Conservation (phyloP, 2,329 filamentous ascomycete species). For the Pseudogymnoascus sp. region DNA sequence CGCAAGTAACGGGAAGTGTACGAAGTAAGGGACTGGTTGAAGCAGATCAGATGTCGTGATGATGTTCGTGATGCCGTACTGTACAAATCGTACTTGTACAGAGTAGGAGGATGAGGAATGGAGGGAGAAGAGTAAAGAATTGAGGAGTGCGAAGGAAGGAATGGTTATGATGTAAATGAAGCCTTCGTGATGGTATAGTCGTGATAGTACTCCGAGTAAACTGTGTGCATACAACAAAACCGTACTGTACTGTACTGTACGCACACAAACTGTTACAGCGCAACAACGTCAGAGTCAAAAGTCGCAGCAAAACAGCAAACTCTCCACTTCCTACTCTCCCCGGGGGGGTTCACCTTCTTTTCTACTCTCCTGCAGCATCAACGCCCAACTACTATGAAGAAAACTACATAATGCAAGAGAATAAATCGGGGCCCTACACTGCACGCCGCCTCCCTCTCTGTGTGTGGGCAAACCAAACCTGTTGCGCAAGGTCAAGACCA, state of each 20-base stretch:
- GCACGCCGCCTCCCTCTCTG: too few relatives aligned
- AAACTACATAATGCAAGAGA: background rate
- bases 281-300: background rate
- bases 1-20: background rate
- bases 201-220: background rate
- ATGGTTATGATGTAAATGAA: background rate
- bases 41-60: background rate
- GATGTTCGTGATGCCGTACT: background rate
- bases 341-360: background rate
- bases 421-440: background rate
- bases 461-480: background rate
- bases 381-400: background rate
- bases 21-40: background rate
- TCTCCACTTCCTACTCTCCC: background rate
- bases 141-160: too few relatives aligned
- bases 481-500: too few relatives aligned
- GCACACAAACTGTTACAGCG: background rate
- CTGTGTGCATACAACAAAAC: background rate
- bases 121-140: background rate
- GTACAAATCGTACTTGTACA: background rate
- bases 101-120: background rate
- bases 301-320: background rate
- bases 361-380: background rate
- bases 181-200: background rate
- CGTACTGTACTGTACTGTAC: background rate